Base-by-base conservation (phyloP, 202 grass and related monocot species). In the Zoysia matrella region DNA sequence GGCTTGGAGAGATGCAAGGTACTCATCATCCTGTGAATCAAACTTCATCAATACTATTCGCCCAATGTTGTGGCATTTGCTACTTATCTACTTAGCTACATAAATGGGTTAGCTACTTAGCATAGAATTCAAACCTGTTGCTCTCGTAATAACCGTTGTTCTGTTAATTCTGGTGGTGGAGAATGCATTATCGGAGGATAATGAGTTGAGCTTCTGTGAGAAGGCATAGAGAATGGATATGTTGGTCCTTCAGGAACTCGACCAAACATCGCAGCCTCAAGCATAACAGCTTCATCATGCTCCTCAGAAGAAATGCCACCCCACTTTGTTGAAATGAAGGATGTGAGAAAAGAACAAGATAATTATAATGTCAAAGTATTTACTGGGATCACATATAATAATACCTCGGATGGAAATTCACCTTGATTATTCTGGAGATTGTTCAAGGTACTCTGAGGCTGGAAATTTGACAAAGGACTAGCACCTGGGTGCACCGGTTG, bases 181-280 rank as follows among this genome's bases (percentile, higher is more conserved):
- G 90, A 80, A 74, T 74, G 80, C 18, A 74, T 69, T 72, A 83
- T 66, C 67, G 46, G 77, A 61, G 77, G 85, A 67, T 78, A 88
- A 72, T 71, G 61, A 79, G 58, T 80, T 45, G 78, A 82, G 72
- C 71, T 84, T 74, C 77, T 72, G 56, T 83, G 84, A 60, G 77
- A 76, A 83, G 86, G 90, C 72, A 86, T 82, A 40, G 82, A 54
- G 86, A 93, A 88, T 44, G 73, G 90, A 94, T 92, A 89, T 47
- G 85, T 57, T 75, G 85, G 52, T 86, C 83, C 86, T 82, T 92
- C 89, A 81, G 91, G 89, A 84, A 99, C 76, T 80, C 91, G 89
- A 79, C 96, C 96, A 80, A 99, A 99, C 91, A 99, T 99, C 61
- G 96, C 96, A 65, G 91, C 96, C 78, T 99, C 96, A 67, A 99